These are phyloP conservation scores for Populus pruinosa DNA, from an alignment of 345 rosid species.

Conservation along the genomic window DNA sequence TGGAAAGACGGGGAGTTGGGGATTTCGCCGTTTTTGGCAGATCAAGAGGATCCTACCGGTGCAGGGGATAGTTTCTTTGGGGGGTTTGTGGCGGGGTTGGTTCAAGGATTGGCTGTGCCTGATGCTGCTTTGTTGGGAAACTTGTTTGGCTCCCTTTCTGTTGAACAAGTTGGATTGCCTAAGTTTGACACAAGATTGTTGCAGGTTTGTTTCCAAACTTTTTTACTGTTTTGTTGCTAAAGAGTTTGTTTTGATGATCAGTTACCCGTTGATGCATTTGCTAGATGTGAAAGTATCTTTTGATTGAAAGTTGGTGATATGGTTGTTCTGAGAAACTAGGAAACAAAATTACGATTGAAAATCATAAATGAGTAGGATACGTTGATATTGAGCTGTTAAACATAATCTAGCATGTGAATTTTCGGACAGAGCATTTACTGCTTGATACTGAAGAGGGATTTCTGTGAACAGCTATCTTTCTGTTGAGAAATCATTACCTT, in stretches of 20 bases:
- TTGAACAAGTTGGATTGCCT: constrained; percentile 88
- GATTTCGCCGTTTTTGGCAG: constrained; percentile 60
- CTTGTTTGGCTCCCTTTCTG: constrained; percentile 82
- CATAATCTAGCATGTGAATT: neutral
- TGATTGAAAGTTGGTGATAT: neutral
- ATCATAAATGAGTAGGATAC: neutral
- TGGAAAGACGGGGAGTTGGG: constrained; percentile 51
- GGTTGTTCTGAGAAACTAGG: neutral
- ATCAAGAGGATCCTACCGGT: constrained; percentile 92
- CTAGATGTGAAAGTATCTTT: neutral
- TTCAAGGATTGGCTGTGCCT: constrained; percentile 65
- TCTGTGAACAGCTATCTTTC: neutral
- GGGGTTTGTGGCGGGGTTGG: constrained; percentile 77
- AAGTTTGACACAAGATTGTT: constrained; percentile 50
- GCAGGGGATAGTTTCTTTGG: constrained; percentile 94
- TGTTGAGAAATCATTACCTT: neutral
- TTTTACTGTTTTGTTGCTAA: neutral
- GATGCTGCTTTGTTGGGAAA: constrained; percentile 95
- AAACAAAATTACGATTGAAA: neutral
- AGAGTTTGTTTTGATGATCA: neutral
- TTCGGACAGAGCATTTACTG: neutral
- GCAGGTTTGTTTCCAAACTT: constrained; percentile 53
- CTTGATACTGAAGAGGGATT: neutral
- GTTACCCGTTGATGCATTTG: neutral
- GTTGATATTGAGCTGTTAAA: neutral